Evolutionary conservation across 768 basidiomycete species (phyloP).

Genomic region (Tricholoma terreum): DNA sequence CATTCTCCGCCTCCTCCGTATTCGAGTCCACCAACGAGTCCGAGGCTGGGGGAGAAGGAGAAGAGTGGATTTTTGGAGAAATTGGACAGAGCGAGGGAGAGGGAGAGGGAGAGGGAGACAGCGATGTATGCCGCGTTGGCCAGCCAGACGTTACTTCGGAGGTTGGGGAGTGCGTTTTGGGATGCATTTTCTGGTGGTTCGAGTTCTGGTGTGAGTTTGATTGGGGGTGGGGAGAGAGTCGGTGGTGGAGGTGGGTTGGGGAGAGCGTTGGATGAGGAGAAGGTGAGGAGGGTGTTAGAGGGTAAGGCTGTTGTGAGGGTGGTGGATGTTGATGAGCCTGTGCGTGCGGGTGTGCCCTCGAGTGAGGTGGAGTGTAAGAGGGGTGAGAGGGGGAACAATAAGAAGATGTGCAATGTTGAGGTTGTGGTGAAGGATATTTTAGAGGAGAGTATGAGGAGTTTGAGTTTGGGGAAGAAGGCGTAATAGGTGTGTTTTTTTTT

Average conservation of each 20-base stretch:
- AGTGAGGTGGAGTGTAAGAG: constrained; percentile 11
- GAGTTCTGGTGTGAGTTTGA: constrained; percentile 19
- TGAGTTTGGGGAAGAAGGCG: constrained; percentile 58
- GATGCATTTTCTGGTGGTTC: constrained; percentile 74
- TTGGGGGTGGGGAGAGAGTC: too few species aligned
- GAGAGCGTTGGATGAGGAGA: constrained; percentile 64
- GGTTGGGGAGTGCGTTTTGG: constrained; percentile 79
- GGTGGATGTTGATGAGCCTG: constrained; percentile 65
- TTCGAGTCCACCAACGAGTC: constrained; percentile 44
- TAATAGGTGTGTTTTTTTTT: constrained; percentile 6
- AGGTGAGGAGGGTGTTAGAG: constrained; percentile 77
- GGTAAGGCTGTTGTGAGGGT: constrained; percentile 78
- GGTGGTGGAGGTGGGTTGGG: constrained; percentile 21
- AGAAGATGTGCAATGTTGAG: constrained; percentile 2
- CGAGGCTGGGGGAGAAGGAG: constrained; percentile 25
- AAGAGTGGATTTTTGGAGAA: constrained; percentile 29
- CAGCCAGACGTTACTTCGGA: constrained; percentile 68
- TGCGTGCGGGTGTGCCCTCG: constrained; percentile 13
- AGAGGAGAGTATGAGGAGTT: constrained; percentile 68
- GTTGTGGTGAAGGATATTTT: constrained; percentile 39
- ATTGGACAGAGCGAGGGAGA: constrained; percentile 16
- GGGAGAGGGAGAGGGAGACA: constrained; percentile 38
- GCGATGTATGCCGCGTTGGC: constrained; percentile 73
- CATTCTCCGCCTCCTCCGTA: constrained; percentile 23
- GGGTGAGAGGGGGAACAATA: constrained; percentile 7